These are phyloP conservation scores for Rhodotorula diobovata DNA, from an alignment of 768 basidiomycete genomes.

Conservation along the genomic window DNA sequence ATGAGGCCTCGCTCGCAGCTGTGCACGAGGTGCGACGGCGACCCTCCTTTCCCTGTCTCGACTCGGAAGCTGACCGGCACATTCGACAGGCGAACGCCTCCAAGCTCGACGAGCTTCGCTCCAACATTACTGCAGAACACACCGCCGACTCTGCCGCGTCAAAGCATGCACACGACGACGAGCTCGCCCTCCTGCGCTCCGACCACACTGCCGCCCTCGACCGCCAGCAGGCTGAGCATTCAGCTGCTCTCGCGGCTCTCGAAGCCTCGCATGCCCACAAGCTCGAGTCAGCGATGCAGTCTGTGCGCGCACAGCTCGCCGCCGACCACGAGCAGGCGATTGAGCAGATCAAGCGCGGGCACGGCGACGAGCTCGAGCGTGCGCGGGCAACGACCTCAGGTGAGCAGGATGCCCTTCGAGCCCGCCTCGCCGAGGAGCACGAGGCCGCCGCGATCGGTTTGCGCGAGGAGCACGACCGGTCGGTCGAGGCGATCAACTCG, in stretches of 20 bases:
- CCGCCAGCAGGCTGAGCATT: not conserved
- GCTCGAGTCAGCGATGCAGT: not conserved
- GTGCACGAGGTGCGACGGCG: not conserved
- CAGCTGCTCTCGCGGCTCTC: constrained; percentile 43
- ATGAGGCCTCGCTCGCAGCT: constrained; percentile 7
- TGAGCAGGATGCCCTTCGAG: not conserved
- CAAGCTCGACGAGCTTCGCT: not conserved
- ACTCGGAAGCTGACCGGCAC: no score
- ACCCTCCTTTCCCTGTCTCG: not conserved
- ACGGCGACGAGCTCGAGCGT: no score
- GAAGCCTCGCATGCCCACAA: not conserved
- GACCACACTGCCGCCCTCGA: not conserved
- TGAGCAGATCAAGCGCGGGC: not conserved
- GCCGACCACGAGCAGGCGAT: constrained; percentile 7
- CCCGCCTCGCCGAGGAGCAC: not conserved
- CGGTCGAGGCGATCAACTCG: not conserved
- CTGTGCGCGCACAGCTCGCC: not conserved
- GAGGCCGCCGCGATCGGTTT: not conserved
- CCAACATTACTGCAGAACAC: constrained; percentile 57
- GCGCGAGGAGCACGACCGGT: not conserved
- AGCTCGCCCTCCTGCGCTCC: not conserved
- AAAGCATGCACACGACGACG: not conserved
- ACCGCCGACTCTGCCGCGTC: constrained; percentile 53
- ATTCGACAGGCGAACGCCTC: not conserved
- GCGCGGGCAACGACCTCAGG: not conserved